These are phyloP conservation scores for Fusarium abutilonis DNA, from an alignment of 2,329 filamentous ascomycete genomes.

Conservation along the genomic window DNA sequence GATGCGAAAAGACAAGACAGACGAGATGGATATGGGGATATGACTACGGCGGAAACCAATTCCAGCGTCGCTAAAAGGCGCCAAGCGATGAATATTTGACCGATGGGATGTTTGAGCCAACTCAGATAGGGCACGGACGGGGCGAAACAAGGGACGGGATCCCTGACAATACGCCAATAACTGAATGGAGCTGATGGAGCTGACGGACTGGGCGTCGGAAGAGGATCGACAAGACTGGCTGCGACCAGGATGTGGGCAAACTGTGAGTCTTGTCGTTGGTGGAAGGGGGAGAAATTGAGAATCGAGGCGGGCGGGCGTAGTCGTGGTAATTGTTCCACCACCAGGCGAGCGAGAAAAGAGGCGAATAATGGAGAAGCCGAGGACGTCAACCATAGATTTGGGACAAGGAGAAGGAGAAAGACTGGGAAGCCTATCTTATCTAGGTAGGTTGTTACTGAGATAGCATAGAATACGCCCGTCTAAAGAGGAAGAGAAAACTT, in stretches of 20 bases:
- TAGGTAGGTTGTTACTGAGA: background rate
- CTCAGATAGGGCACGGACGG: constrained; percentile 40
- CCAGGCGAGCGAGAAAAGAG: constrained; percentile 31
- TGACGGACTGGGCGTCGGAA: constrained; percentile 30
- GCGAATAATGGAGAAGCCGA: constrained; percentile 27
- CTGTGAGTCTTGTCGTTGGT: constrained; percentile 42
- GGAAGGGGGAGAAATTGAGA: constrained; percentile 33
- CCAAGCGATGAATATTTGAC: constrained; percentile 46
- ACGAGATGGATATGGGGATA: background rate
- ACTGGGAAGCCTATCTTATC: background rate
- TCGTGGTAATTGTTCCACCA: constrained; percentile 47
- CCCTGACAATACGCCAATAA: constrained; percentile 31
- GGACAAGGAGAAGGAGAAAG: constrained; percentile 9
- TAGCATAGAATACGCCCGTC: background rate
- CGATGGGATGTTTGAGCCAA: constrained; percentile 43
- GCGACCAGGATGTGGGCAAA: constrained; percentile 33
- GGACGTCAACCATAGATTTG: constrained; percentile 25
- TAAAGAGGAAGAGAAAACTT: background rate
- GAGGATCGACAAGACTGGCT: constrained; percentile 35
- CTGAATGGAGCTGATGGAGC: constrained; percentile 36
- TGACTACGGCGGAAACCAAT: no score
- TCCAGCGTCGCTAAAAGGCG: constrained; percentile 27
- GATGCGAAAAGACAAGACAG: constrained; percentile 30
- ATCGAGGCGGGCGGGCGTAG: constrained; percentile 32
- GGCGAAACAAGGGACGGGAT: constrained; percentile 45